Evolutionary conservation across 2,329 filamentous ascomycete species (phyloP).

Genomic region (Xylariaceae sp.): DNA sequence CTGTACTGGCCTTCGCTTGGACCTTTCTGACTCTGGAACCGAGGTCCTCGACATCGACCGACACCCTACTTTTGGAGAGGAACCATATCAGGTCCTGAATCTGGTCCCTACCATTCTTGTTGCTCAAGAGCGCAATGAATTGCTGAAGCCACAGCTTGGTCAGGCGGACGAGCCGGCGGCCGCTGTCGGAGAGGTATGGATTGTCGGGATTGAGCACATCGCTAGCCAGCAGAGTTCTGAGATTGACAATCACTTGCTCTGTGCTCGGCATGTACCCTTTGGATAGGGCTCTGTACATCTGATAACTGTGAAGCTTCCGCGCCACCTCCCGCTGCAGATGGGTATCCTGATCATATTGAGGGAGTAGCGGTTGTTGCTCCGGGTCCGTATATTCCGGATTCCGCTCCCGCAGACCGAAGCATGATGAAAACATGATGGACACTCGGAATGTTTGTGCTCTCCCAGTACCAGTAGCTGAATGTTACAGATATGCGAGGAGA

Average conservation of each 20-base stretch:
- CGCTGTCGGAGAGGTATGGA: slow-evolving; percentile 70
- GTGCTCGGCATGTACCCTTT: slow-evolving; percentile 91
- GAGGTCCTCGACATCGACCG: slow-evolving; percentile 61
- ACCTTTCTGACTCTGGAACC: slow-evolving; percentile 54
- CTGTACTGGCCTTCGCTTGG: slow-evolving; percentile 64
- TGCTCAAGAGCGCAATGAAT: slow-evolving; percentile 72
- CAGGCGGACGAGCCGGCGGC: slow-evolving; percentile 66
- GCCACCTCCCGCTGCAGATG: slow-evolving; percentile 70
- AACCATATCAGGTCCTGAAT: slow-evolving; percentile 92
- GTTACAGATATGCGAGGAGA: too few relatives aligned
- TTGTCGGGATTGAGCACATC: slow-evolving; percentile 73
- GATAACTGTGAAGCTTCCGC: slow-evolving; percentile 87
- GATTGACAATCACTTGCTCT: slow-evolving; percentile 72
- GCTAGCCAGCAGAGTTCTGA: slow-evolving; percentile 72
- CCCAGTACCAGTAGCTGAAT: too few relatives aligned
- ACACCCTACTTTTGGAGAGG: slow-evolving; percentile 65
- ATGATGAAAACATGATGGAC: slow-evolving; percentile 57
- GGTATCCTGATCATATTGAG: slow-evolving; percentile 79
- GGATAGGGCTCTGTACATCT: slow-evolving; percentile 77
- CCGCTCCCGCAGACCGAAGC: slow-evolving; percentile 53
- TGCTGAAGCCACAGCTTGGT: slow-evolving; percentile 68
- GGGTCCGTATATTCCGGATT: slow-evolving; percentile 42
- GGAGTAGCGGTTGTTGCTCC: slow-evolving; percentile 74
- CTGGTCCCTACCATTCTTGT: slow-evolving; percentile 81
- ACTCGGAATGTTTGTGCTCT: too few relatives aligned